Evolutionary conservation across 164 flowering plant genomes (phyloP), one percentile per base, ranked within the genome.

Genomic region (Vitis rupestris): DNA sequence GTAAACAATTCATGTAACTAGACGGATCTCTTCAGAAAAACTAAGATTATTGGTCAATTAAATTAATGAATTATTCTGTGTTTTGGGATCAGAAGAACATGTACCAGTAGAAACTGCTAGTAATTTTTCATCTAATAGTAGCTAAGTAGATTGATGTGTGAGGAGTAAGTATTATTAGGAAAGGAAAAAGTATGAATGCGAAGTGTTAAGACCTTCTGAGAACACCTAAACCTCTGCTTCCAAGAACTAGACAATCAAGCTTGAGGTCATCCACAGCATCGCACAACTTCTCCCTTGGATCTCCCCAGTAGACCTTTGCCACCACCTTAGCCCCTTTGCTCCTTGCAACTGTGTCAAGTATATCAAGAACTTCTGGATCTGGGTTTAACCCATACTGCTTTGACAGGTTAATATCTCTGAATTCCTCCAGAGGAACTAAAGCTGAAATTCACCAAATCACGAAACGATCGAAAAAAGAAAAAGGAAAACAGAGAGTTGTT

Each of bases 241-340:
- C 97, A 50, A 91, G 68, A 64, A 89, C 90, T 51, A 91, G 73
- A 1, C 82, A 79, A 68, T 83, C 83, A 29, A 91, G 87, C 76
- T 85, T 83, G 56, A 89, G 86, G 61, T 87, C 83, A 10, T 85
- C 91, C 14, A 89, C 90, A 19, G 92, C 90, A 61, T 84, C 87
- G 30, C 82, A 82, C 9, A 91, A 64, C 79, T 87, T 91, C 75
- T 87, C 90, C 72, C 90, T 83, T 65, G 97, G 78, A 81, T 91
- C 97, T 0, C 96, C 96, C 93, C 97, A 91, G 63, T 87, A 89
- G 8, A 91, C 69, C 78, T 91, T 91, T 0, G 80, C 74, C 71
- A 85, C 77, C 75, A 87, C 87, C 63, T 74, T 81, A 1, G 73
- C 84, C 83, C 67, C 68, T 79, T 83, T 87, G 10, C 79, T 73